Evolutionary conservation across 768 basidiomycete species (phyloP), one percentile per base, ranked within the genome.

Genomic region (Phanerochaete carnosa): DNA sequence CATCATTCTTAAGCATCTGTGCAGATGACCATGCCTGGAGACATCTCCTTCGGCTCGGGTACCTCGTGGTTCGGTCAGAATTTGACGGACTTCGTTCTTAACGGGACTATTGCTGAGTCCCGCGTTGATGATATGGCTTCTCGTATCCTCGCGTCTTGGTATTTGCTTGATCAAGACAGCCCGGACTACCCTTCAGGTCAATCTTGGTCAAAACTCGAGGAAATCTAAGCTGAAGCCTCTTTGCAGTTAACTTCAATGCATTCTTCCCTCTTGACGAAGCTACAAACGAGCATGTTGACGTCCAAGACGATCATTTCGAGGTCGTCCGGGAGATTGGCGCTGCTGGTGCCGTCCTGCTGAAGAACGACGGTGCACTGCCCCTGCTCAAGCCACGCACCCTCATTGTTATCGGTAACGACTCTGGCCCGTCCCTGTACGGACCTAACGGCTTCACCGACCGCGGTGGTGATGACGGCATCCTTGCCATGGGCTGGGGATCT

Each of bases 401-500:
- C 16, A 82, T 83, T 1, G 64, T 91, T 50, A 76, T 88, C 56
- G 90, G 82, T 30, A 76, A 75, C 29, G 84, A 84, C 65, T 75
- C 82, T 5, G 81, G 75, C 8, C 80, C 82, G 0, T 69, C 73
- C 26, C 58, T 64, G 5, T 63, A 66, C 8, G 83, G 84, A 3
- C 81, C 83, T 1, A 85, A 85, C 67, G 79, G 73, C 6, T 83
- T 73, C 61, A 37, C 64, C 2, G 82, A 82, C 59, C 74, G 72
- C 22, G 72, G 71, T 33, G 73, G 76, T 29, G 69, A 70, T 43
- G 73, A 77, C 53, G 93, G 93, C 11, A 79, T 89, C 19, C 79
- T 97, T 23, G 93, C 92, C 8, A 89, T 94, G 88, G 94, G 94
- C 15, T 97, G 95, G 95, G 95, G 64, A 45, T 67, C 60, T 25